Evolutionary conservation across 441 rosid genomes (phyloP), one percentile per base, ranked within the genome.

Genomic region (Syzygium syzygioides): DNA sequence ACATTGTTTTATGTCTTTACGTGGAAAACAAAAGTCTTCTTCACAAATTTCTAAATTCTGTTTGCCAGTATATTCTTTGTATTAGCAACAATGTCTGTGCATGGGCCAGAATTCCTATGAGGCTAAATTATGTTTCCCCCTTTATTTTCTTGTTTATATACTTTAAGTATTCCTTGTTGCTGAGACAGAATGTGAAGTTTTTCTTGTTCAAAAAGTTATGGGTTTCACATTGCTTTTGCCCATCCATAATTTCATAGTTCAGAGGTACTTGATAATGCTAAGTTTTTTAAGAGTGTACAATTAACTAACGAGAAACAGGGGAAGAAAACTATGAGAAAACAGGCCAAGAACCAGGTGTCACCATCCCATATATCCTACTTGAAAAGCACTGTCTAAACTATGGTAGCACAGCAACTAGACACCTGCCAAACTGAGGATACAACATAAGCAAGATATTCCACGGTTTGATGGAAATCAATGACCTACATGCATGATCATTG

Each of bases 401-500:
- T 79, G 10, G 80, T 71, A 45, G 84, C 84, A 79, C 45, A 45
- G 84, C 53, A 53, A 25, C 83, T 71, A 71, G 50, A 32, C 84
- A 79, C 84, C 84, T 25, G 53, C 84, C 84, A 79, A 45, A 45
- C 53, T 79, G 26, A 25, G 53, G 53, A 79, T 13, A 26, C 30
- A 3, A 45, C 53, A 45, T 45, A 79, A 79, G 84, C 53, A 79
- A 25, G 30, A 41, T 76, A 79, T 41, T 79, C 53, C n/a, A 23
- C 45, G 84, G 84, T 79, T 41, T 79, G 19, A 55, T 37, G 83
- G 83, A 86, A 37, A 86, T 86, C 32, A 37, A 86, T 8, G 20
- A 88, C 97, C 60, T 85, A 95, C 98, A 89, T 95, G 98, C 98
- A 95, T 95, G 92, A 95, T 93, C 92, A 95, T 91, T 76, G 96